phyloP scores from a whole-genome alignment of 805 yeast species.

The Starmerella geochares region DNA sequence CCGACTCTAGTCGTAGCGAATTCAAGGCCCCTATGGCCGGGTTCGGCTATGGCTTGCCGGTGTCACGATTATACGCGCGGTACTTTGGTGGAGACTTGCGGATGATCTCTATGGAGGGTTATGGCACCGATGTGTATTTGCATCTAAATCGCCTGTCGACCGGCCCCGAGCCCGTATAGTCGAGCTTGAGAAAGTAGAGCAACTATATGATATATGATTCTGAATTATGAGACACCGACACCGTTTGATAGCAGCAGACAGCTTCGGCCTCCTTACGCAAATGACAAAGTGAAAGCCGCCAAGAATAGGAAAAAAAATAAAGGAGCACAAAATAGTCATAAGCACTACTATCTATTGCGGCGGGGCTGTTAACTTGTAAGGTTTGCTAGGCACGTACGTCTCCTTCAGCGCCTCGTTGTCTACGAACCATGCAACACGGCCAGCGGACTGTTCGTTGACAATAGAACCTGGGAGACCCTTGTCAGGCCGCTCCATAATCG shows the following conservation, averaged over 20 bases:
- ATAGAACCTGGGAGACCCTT: constrained; percentile 89
- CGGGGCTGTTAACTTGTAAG: constrained; percentile 48
- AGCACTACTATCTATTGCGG: constrained; percentile 2
- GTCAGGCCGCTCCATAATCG: constrained; percentile 93
- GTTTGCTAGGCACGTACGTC: constrained; percentile 60
- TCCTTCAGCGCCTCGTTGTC: constrained; percentile 86
- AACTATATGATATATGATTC: background rate
- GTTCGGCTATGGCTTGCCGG: constrained; percentile 82
- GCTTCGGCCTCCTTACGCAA: no score
- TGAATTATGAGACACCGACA: background rate
- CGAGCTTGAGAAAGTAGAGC: background rate
- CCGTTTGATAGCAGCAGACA: no score
- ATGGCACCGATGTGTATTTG: constrained; percentile 84
- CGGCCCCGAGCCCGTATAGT: constrained; percentile 52
- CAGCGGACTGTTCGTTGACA: constrained; percentile 94
- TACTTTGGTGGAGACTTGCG: constrained; percentile 86
- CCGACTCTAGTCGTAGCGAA: constrained; percentile 48
- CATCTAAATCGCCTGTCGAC: constrained; percentile 72
- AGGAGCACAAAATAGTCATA: background rate
- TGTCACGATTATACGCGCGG: constrained; percentile 73
- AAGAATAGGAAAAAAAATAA: background rate
- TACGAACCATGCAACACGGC: constrained; percentile 93
- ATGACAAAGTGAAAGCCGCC: no score
- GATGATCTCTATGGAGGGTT: constrained; percentile 84
- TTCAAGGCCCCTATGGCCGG: constrained; percentile 92